These are phyloP conservation scores for Lizanozyma gosingica DNA, from an alignment of 1,139 yeast species.

Conservation along the genomic window DNA sequence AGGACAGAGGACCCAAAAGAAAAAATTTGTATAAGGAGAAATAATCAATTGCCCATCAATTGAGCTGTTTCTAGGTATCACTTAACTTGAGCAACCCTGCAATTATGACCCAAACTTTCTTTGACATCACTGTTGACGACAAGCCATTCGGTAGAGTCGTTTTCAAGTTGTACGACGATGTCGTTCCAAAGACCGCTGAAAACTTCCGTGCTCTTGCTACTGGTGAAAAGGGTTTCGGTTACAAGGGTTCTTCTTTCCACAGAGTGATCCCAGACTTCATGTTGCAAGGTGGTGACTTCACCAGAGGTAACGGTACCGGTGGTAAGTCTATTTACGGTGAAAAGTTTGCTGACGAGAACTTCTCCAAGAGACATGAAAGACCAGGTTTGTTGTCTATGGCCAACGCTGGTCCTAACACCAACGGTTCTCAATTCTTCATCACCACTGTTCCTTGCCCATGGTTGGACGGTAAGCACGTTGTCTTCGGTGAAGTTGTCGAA, in stretches of 20 bases:
- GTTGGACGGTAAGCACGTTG: slow-evolving; percentile 99
- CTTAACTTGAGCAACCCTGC: no score
- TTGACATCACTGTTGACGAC: slow-evolving; percentile 23
- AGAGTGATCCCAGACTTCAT: slow-evolving; percentile 97
- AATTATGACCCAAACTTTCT: slow-evolving; percentile 21
- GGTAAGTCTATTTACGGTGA: slow-evolving; percentile 98
- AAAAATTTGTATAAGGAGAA: no score
- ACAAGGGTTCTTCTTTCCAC: slow-evolving; percentile 90
- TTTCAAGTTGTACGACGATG: slow-evolving; percentile 85
- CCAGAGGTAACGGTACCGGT: slow-evolving; percentile 91
- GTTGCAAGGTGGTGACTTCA: slow-evolving; percentile 99
- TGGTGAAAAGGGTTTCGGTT: slow-evolving; percentile 97
- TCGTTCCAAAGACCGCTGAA: slow-evolving; percentile 96
- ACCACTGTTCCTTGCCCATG: slow-evolving; percentile 94
- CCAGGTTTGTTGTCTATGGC: slow-evolving; percentile 99
- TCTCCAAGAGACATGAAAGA: slow-evolving; percentile 70
- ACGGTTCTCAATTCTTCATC: slow-evolving; percentile 98
- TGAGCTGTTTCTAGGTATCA: no score
- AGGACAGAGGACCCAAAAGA: no score
- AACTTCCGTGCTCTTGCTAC: slow-evolving; percentile 96
- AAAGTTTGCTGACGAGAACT: slow-evolving; percentile 95
- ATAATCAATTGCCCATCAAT: no score
- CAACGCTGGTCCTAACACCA: slow-evolving; percentile 99
- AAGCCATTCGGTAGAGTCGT: slow-evolving; percentile 59
- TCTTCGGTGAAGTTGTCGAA: slow-evolving; percentile 91